A percentile compares a stretch with the other conserved stretches of the same genome.
Conservation (phyloP, 805 yeast genomes). For the Danielia reshetovae region DNA sequence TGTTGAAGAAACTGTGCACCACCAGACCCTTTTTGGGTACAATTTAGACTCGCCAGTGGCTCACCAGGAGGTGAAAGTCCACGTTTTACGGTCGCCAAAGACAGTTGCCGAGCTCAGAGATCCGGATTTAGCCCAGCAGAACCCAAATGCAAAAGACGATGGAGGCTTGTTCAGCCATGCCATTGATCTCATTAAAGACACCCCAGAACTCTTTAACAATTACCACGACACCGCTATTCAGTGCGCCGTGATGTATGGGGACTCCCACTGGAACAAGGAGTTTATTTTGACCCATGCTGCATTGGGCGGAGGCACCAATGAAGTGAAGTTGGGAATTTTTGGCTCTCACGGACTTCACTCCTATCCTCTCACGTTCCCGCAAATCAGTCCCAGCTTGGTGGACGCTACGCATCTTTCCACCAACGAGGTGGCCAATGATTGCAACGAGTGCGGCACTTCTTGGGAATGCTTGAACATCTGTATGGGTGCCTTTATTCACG, state of each 20-base stretch:
- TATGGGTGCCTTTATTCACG: conserved; percentile 92
- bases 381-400: conserved; percentile 59
- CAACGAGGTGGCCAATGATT: conserved; percentile 84
- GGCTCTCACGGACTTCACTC: conserved; percentile 91
- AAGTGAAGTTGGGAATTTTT: conserved; percentile 77
- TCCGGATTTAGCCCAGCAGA: conserved; percentile 84
- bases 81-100: conserved; percentile 62
- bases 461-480: conserved; percentile 91
- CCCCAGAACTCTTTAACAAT: background rate
- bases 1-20: conserved; percentile 46
- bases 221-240: conserved; percentile 46
- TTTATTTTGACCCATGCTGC: conserved; percentile 88
- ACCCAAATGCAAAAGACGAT: conserved; percentile 60
- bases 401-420: conserved; percentile 66
- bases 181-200: conserved; percentile 53
- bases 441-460: conserved; percentile 74
- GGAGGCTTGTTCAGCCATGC: conserved; percentile 83
- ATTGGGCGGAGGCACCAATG: conserved; percentile 78
- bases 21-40: conserved; percentile 33
- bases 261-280: conserved; percentile 76
- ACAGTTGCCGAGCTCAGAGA: conserved; percentile 71
- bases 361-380: conserved; percentile 86
- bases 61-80: conserved; percentile 68
- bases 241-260: conserved; percentile 83
- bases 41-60: conserved; percentile 48